Evolutionary conservation across 345 rosid genomes (phyloP).

Genomic region (Gossypium turneri): DNA sequence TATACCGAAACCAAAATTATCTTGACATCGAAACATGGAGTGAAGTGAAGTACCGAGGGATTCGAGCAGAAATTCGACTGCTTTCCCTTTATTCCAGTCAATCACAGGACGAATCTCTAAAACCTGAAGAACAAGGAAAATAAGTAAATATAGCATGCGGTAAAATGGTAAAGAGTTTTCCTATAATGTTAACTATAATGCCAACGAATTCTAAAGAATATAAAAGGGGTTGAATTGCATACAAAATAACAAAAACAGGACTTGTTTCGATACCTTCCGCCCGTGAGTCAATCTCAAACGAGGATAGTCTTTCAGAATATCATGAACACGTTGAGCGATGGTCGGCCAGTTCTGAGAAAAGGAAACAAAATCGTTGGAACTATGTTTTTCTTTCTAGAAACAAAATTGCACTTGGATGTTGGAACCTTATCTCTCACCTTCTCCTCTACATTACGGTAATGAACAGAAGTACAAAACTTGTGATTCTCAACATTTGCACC

Average conservation of each 20-base stretch:
- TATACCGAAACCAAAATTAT: neutral
- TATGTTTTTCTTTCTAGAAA: neutral
- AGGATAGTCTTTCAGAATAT: conserved; percentile 71
- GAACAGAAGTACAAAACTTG: conserved; percentile 93
- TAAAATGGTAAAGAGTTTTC: neutral
- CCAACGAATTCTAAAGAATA: neutral
- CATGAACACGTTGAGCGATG: conserved; percentile 82
- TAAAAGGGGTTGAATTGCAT: neutral
- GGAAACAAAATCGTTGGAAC: conserved; percentile 3
- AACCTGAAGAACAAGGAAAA: conserved; percentile 47
- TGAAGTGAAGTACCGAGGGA: conserved; percentile 55
- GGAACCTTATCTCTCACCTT: conserved; percentile 39
- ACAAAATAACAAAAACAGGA: neutral
- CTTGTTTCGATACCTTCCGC: conserved; percentile 35
- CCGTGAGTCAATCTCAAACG: conserved; percentile 75
- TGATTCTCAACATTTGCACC: conserved; percentile 92
- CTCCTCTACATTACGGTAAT: conserved; percentile 95
- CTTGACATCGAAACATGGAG: neutral
- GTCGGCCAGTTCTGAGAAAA: conserved; percentile 65
- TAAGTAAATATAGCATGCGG: neutral
- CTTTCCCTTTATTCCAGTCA: conserved; percentile 96
- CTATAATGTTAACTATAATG: neutral
- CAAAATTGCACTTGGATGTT: too few species aligned
- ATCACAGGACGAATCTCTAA: conserved; percentile 94
- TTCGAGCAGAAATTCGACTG: conserved; percentile 84